Conservation (phyloP, 345 rosid genomes). For the Lumnitzera littorea region DNA sequence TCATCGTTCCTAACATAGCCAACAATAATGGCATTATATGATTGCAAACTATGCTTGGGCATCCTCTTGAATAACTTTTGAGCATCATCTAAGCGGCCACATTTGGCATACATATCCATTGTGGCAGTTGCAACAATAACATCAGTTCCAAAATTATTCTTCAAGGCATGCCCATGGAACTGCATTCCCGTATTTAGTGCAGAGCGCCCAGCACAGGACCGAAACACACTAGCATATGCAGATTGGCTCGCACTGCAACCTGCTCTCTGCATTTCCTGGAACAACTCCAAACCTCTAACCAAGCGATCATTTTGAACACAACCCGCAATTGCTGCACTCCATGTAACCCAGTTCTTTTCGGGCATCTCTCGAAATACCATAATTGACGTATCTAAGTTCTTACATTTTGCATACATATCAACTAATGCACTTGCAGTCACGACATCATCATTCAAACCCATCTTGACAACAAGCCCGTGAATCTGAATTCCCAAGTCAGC, state of each 20-base stretch:
- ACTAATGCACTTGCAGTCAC: constrained; percentile 73
- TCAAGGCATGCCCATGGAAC: constrained; percentile 79
- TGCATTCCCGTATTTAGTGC: constrained; percentile 54
- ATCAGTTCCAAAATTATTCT: constrained; percentile 51
- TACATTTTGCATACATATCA: constrained; percentile 88
- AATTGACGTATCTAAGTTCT: constrained; percentile 46
- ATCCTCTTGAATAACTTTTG: constrained; percentile 55
- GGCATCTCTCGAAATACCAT: constrained; percentile 50
- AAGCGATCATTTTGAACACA: constrained; percentile 57
- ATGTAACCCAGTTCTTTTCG: constrained; percentile 63
- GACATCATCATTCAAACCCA: constrained; percentile 56
- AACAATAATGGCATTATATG: constrained; percentile 76
- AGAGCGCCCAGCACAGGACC: constrained; percentile 64
- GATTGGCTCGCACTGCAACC: constrained; percentile 64
- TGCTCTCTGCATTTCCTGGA: constrained; percentile 59
- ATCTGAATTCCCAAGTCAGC: constrained; percentile 50
- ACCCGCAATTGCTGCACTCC: constrained; percentile 86
- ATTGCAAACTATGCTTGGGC: constrained; percentile 52
- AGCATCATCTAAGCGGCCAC: constrained; percentile 58
- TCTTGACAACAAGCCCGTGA: constrained; percentile 48
- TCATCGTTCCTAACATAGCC: constrained; percentile 53
- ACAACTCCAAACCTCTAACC: constrained; percentile 45
- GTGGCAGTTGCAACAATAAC: constrained; percentile 77
- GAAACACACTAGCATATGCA: constrained; percentile 75
- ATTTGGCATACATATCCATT: constrained; percentile 91